Evolutionary conservation across 345 rosid species (phyloP).

Genomic region (Salix udensis): DNA sequence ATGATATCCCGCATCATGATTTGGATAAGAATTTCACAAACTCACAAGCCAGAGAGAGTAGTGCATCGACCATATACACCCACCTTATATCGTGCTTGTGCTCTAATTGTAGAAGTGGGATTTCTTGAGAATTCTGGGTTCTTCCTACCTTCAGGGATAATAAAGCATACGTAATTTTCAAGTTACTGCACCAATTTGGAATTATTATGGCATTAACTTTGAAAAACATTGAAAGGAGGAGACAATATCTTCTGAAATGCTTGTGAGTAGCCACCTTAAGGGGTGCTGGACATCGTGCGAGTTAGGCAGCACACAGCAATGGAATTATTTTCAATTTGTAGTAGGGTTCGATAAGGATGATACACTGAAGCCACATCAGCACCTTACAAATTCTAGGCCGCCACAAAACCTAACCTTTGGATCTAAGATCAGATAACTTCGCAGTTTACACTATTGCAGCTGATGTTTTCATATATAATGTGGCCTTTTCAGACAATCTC

Average conservation of each 20-base stretch:
- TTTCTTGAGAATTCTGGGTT: not conserved
- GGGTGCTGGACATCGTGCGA: not conserved
- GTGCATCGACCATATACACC: too few relatives aligned
- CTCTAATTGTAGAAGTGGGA: not conserved
- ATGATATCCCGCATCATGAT: not conserved
- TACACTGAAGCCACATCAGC: not conserved
- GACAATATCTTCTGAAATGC: not conserved
- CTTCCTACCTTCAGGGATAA: not conserved
- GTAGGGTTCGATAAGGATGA: not conserved
- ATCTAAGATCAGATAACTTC: too few relatives aligned
- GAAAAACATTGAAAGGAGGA: not conserved
- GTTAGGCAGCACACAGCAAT: slow-evolving; percentile 6
- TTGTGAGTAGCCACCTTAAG: not conserved
- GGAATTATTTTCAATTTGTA: not conserved
- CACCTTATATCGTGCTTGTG: not conserved
- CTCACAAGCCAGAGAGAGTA: not conserved
- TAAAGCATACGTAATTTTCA: not conserved
- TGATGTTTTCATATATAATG: too few relatives aligned
- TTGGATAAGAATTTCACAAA: not conserved
- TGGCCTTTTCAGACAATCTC: too few relatives aligned
- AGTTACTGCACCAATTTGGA: not conserved
- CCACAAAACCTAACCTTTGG: not conserved
- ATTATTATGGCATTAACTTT: not conserved
- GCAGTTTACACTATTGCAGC: too few relatives aligned
- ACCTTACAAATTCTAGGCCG: not conserved